Evolutionary conservation across 306 rosid species (phyloP).

Genomic region (Calophaca sinica): DNA sequence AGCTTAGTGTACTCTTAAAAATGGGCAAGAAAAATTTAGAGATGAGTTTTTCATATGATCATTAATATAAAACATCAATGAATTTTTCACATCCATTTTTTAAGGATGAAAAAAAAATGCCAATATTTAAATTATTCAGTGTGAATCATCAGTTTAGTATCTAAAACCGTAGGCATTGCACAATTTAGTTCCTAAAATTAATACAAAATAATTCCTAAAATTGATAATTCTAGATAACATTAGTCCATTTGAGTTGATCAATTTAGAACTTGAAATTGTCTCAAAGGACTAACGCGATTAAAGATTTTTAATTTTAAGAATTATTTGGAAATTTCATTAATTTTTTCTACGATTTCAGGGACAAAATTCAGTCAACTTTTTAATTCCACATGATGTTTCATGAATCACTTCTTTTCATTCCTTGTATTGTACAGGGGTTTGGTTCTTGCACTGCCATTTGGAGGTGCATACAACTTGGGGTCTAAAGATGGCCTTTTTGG

Average conservation of each 20-base stretch:
- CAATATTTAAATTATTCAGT: background rate
- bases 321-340: no score
- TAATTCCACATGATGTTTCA: background rate
- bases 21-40: background rate
- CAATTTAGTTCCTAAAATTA: no score
- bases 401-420: background rate
- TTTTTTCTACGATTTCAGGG: no score
- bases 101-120: background rate
- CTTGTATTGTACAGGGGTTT: conserved; percentile 65
- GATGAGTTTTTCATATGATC: background rate
- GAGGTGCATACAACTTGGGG: conserved; percentile 98
- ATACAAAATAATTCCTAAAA: no score
- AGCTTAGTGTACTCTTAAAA: background rate
- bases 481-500: conserved; percentile 94
- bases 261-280: no score
- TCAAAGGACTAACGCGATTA: no score
- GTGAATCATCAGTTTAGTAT: no score
- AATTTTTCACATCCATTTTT: background rate
- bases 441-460: conserved; percentile 96
- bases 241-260: no score
- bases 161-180: no score
- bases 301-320: no score
- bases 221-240: no score
- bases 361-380: background rate
- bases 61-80: background rate